phyloP scores from a whole-genome alignment of 2,329 filamentous ascomycete genomes.

The Sclerotinia glacialis region DNA sequence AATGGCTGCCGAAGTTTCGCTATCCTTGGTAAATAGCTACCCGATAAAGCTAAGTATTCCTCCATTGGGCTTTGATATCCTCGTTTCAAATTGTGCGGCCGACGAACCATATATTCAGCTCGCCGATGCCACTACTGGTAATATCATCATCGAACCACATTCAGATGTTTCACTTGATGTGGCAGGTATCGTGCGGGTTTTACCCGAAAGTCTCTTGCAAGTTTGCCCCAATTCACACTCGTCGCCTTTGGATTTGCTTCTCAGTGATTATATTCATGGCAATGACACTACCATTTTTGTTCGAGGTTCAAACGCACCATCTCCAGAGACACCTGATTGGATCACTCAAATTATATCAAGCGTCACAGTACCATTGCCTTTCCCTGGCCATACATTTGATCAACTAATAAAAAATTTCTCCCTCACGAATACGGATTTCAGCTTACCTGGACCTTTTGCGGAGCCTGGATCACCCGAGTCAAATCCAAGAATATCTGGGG shows the following conservation, averaged over 20 bases:
- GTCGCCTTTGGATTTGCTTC: slow-evolving; percentile 80
- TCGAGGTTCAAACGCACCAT: slow-evolving; percentile 68
- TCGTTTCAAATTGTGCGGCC: slow-evolving; percentile 76
- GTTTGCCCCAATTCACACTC: slow-evolving; percentile 72
- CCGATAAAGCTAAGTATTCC: slow-evolving; percentile 76
- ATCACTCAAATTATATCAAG: slow-evolving; percentile 75
- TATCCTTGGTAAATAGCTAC: slow-evolving; percentile 72
- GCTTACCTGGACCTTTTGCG: slow-evolving; percentile 75
- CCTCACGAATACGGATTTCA: slow-evolving; percentile 80
- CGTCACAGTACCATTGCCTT: slow-evolving; percentile 78
- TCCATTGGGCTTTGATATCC: slow-evolving; percentile 75
- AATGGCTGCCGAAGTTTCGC: slow-evolving; percentile 75
- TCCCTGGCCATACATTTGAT: slow-evolving; percentile 78
- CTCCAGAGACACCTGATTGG: slow-evolving; percentile 73
- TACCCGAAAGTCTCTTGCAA: slow-evolving; percentile 70
- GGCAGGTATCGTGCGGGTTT: slow-evolving; percentile 65
- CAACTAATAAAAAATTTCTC: slow-evolving; percentile 85
- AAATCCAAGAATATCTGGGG: slow-evolving; percentile 77
- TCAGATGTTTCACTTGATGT: slow-evolving; percentile 67
- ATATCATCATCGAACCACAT: slow-evolving; percentile 65
- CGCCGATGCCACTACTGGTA: slow-evolving; percentile 68
- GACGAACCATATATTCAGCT: slow-evolving; percentile 73
- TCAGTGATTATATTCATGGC: slow-evolving; percentile 79
- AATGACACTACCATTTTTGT: slow-evolving; percentile 77
- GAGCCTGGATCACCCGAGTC: slow-evolving; percentile 70